Conservation (phyloP, 2,329 filamentous ascomycete genomes). For the Celoporthe dispersa region DNA sequence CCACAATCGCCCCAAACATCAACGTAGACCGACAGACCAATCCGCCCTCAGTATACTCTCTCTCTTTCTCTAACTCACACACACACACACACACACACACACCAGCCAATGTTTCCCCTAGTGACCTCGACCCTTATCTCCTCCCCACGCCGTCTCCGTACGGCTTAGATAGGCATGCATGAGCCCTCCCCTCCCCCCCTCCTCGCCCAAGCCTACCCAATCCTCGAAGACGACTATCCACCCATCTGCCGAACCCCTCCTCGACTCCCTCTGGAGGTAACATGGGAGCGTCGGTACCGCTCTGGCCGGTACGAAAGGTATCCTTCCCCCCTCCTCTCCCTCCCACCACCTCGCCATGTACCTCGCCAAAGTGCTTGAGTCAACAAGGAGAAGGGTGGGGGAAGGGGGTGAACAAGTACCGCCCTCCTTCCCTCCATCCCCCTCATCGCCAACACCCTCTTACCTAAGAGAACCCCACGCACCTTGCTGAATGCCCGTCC, state of each 20-base stretch:
- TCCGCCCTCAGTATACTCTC: not conserved
- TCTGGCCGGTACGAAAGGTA: not conserved
- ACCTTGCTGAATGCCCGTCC: not conserved
- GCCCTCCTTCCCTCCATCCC: not conserved
- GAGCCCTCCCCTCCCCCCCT: not conserved
- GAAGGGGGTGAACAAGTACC: not conserved
- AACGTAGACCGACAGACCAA: constrained; percentile 1
- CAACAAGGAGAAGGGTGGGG: not conserved
- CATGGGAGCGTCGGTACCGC: not conserved
- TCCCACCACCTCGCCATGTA: not conserved
- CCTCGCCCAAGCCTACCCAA: not conserved
- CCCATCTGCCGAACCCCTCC: not conserved
- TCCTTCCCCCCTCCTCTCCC: not conserved
- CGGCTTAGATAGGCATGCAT: not conserved
- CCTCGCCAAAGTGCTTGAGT: not conserved
- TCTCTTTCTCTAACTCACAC: not conserved
- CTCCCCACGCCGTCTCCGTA: not conserved
- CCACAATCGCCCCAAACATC: not conserved
- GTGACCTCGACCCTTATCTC: not conserved
- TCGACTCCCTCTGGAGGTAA: not conserved
- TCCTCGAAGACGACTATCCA: not conserved
- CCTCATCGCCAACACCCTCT: not conserved
- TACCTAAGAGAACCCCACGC: constrained; percentile 1
- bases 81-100: not conserved
- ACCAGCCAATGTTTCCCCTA: not conserved